These are phyloP conservation scores for Polyporus arcularius DNA, from an alignment of 768 basidiomycete genomes.

Conservation along the genomic window DNA sequence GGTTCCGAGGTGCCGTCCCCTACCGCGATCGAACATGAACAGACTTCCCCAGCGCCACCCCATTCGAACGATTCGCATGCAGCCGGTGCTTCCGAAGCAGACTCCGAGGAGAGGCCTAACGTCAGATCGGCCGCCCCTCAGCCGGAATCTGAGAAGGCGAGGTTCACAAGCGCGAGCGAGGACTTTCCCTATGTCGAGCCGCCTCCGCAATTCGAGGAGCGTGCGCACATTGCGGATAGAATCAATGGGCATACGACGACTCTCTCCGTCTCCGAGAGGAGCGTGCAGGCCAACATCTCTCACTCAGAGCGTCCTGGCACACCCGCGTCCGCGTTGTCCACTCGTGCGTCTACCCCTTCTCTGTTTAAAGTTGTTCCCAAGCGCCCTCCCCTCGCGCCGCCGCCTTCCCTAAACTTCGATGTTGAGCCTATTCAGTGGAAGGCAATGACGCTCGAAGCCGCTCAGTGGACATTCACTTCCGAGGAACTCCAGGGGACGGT, in stretches of 20 bases:
- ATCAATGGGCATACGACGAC: conserved; percentile 3
- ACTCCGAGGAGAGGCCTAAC: not conserved
- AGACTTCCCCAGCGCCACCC: not conserved
- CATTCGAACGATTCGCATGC: not conserved
- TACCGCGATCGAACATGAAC: not conserved
- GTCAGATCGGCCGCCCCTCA: no score
- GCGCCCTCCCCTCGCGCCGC: conserved; percentile 42
- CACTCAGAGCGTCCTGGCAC: conserved; percentile 1
- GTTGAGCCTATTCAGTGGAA: conserved; percentile 61
- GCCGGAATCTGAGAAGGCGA: no score
- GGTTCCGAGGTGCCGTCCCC: not conserved
- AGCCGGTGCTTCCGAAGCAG: not conserved
- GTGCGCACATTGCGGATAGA: not conserved
- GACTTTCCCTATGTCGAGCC: no score
- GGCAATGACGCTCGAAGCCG: conserved; percentile 68
- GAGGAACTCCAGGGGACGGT: conserved; percentile 66
- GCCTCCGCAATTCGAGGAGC: not conserved
- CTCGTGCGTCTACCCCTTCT: conserved; percentile 19
- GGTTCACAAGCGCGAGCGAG: no score
- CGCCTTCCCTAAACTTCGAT: conserved; percentile 59
- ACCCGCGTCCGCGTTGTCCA: conserved; percentile 2
- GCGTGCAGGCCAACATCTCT: conserved; percentile 12
- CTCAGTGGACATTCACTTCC: conserved; percentile 60
- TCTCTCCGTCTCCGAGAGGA: conserved; percentile 13
- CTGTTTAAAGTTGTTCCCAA: conserved; percentile 21